Percentiles rank a stretch among this genome's conserved stretches.
phyloP scores from a whole-genome alignment of 257 asterid genomes.

The Eucommia ulmoides region DNA sequence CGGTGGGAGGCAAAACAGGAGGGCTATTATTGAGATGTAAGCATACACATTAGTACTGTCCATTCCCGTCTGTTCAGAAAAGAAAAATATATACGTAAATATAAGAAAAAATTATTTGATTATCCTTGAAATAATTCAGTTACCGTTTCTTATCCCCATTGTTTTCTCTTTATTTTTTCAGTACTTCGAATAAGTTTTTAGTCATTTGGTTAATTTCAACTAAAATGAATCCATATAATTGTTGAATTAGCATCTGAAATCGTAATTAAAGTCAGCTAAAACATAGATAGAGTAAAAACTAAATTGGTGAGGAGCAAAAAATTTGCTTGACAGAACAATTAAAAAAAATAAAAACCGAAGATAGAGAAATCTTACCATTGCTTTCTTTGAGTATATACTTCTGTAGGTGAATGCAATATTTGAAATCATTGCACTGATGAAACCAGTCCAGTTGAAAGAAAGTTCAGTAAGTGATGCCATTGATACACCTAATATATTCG shows the following conservation, averaged over 20 bases:
- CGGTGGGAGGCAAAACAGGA: slow-evolving; percentile 51
- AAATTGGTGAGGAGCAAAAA: no score
- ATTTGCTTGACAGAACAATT: no score
- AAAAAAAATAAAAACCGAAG: background rate
- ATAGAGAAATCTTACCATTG: slow-evolving; percentile 32
- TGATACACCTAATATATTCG: slow-evolving; percentile 32
- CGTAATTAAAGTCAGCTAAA: no score
- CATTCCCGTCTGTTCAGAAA: slow-evolving; percentile 62
- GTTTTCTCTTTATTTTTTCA: no score
- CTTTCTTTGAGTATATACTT: slow-evolving; percentile 59
- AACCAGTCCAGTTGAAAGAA: slow-evolving; percentile 53
- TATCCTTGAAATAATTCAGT: no score
- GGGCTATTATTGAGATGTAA: slow-evolving; percentile 55
- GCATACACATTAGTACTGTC: slow-evolving; percentile 58
- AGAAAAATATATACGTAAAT: no score
- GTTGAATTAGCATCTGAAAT: no score
- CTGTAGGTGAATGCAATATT: slow-evolving; percentile 53
- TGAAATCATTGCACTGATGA: slow-evolving; percentile 56
- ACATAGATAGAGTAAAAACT: no score
- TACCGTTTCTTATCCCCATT: no score
- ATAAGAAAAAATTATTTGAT: no score
- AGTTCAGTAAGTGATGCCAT: slow-evolving; percentile 56
- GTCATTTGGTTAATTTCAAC: background rate
- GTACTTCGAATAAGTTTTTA: background rate
- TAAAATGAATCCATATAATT: slow-evolving; percentile 1